Evolutionary conservation across 176 grass and related monocot species (phyloP).

Genomic region (Rhipidocladum racemiflorum): DNA sequence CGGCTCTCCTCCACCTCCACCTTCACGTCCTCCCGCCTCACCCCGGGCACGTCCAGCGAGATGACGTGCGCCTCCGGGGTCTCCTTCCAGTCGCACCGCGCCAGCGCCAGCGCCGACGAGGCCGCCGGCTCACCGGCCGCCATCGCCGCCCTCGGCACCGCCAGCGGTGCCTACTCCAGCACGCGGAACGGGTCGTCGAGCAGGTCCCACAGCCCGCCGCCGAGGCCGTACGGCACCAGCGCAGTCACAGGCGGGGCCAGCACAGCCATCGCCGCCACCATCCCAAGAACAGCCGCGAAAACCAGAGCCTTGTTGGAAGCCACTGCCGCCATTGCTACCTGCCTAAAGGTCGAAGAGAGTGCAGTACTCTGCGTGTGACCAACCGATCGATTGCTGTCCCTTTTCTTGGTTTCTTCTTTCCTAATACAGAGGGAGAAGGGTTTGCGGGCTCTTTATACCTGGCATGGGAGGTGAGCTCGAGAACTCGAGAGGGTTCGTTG

Average conservation of each 20-base stretch:
- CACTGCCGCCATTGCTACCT: neutral
- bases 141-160: neutral
- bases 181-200: slow-evolving; percentile 50
- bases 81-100: slow-evolving; percentile 67
- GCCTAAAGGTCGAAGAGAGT: neutral
- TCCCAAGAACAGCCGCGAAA: neutral
- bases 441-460: neutral
- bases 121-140: neutral
- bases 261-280: neutral
- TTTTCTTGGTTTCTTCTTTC: neutral
- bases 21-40: slow-evolving; percentile 44
- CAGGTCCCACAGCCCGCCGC: slow-evolving; percentile 34
- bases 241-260: neutral
- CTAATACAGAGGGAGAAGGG: neutral
- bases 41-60: slow-evolving; percentile 48
- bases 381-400: neutral
- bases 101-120: slow-evolving; percentile 4
- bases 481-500: neutral
- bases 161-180: slow-evolving; percentile 46
- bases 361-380: neutral
- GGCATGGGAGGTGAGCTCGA: neutral
- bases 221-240: slow-evolving; percentile 39
- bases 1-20: slow-evolving; percentile 58
- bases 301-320: neutral
- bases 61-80: slow-evolving; percentile 49